Base-by-base conservation (phyloP, 116 monocot species). In the Posidonia oceanica region DNA sequence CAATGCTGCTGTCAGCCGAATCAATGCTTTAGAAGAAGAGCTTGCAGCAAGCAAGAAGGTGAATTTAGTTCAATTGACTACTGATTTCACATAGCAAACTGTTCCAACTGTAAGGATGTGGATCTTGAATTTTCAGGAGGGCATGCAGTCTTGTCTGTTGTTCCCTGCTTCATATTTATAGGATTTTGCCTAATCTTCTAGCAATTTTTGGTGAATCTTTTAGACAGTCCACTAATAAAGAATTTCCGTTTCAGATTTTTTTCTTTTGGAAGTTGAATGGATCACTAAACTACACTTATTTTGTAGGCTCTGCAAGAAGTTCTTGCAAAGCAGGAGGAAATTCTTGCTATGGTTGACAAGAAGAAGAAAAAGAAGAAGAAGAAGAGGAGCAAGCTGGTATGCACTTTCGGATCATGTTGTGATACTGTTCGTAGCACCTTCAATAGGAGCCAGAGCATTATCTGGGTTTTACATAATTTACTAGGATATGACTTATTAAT, bases 11-110 rank as follows among this genome's bases (percentile, higher is more conserved):
- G 63, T 86, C 40, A 79, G 14, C 38, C 80, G 89, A 10, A 78
- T 89, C 3, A 69, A 77, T 54, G 71, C 69, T 20, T 70, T 93
- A 23, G 93, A 93, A 61, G 68, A 74, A 36, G 89, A 93, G 74
- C 88, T 93, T 75, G 62, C 77, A 22, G 69, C 80, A 22, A 89
- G 89, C 21, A 93, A 80, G 79, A 88, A 86, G 93, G 93, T 93
- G 72, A 55, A 11, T 16, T 23, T 48, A 48, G 6, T 48, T 48
- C 1, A 48, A 48, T 10, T 48, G 7, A 48, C 29, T 29, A 48
- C 48, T 10, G 48, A 12, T 48, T 48, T 8, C 11, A 48, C 12
- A 48, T 48, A 48, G 48, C 48, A 10, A 48, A 10, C 48, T 48
- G 48, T 48, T 48, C 48, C 48, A 48, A 48, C 48, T 48, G 48